phyloP scores from a whole-genome alignment of 257 asterid species.

The Gentiana dahurica region DNA sequence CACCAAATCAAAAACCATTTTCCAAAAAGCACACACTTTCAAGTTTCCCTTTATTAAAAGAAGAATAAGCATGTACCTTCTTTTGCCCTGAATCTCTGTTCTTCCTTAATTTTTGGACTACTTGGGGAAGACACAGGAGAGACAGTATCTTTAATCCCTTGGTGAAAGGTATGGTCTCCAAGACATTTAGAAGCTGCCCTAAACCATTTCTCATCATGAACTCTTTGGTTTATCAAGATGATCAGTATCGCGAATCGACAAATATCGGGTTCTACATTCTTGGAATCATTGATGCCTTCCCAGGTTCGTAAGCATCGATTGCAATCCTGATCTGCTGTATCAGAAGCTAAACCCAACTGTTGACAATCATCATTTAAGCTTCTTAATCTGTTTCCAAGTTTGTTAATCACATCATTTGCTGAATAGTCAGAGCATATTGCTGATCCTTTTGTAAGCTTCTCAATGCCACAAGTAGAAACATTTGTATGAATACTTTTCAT shows the following conservation, averaged over 20 bases:
- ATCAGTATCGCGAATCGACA: constrained; percentile 48
- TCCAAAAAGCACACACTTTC: neutral
- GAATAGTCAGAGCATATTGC: constrained; percentile 59
- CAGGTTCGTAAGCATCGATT: constrained; percentile 33
- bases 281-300: constrained; percentile 21
- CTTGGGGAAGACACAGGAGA: constrained; percentile 12
- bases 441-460: constrained; percentile 40
- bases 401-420: constrained; percentile 25
- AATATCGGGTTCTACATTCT: constrained; percentile 16
- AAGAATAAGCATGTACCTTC: too few species aligned
- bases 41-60: too few species aligned
- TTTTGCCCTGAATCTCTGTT: too few species aligned
- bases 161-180: constrained; percentile 22
- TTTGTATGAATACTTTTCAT: constrained; percentile 9
- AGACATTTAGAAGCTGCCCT: constrained; percentile 36
- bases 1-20: neutral
- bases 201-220: constrained; percentile 39
- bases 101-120: constrained; percentile 21
- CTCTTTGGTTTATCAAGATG: constrained; percentile 36
- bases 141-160: constrained; percentile 2
- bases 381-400: constrained; percentile 23
- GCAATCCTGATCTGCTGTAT: constrained; percentile 22
- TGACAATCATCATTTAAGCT: constrained; percentile 31
- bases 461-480: constrained; percentile 37
- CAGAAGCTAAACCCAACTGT: constrained; percentile 22